A percentile compares a stretch with the other conserved stretches of the same genome.
Conservation (phyloP, 352 stramenopile genomes). For the Elongisporangium prolatum region DNA sequence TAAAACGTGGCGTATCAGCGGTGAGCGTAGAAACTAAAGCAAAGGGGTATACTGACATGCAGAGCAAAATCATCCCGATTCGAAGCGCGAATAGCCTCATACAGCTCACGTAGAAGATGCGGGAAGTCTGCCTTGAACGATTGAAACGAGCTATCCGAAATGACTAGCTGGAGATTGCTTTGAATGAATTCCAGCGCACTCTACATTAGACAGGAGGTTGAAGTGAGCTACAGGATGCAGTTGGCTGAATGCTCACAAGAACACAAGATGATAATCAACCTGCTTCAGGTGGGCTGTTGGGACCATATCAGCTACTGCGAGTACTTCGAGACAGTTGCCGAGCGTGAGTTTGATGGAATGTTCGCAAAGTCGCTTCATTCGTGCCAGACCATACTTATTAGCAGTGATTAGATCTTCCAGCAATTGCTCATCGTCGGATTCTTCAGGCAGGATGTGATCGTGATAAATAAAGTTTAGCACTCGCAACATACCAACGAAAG, state of each 20-base stretch:
- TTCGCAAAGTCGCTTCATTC: conserved; percentile 66
- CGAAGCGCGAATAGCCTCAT: conserved; percentile 21
- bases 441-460: conserved; percentile 28
- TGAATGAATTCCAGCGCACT: conserved; percentile 12
- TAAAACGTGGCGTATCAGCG: not conserved
- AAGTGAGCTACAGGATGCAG: not conserved
- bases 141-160: conserved; percentile 16
- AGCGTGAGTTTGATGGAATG: conserved; percentile 34
- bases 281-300: conserved; percentile 54
- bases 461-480: conserved; percentile 78
- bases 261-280: conserved; percentile 7
- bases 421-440: conserved; percentile 21
- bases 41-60: conserved; percentile 17
- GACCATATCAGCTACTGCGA: conserved; percentile 58
- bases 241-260: not conserved
- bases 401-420: conserved; percentile 72
- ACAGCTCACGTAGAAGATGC: conserved; percentile 40
- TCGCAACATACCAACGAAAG: conserved; percentile 35
- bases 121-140: conserved; percentile 29
- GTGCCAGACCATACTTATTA: conserved; percentile 67
- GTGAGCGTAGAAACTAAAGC: not conserved
- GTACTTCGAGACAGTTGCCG: conserved; percentile 52
- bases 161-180: conserved; percentile 12
- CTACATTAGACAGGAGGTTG: conserved; percentile 2
- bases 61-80: conserved; percentile 24